A percentile compares a stretch with the other conserved stretches of the same genome.
Conservation (phyloP, 768 basidiomycete genomes). For the Pleurotus tuber-regium region DNA sequence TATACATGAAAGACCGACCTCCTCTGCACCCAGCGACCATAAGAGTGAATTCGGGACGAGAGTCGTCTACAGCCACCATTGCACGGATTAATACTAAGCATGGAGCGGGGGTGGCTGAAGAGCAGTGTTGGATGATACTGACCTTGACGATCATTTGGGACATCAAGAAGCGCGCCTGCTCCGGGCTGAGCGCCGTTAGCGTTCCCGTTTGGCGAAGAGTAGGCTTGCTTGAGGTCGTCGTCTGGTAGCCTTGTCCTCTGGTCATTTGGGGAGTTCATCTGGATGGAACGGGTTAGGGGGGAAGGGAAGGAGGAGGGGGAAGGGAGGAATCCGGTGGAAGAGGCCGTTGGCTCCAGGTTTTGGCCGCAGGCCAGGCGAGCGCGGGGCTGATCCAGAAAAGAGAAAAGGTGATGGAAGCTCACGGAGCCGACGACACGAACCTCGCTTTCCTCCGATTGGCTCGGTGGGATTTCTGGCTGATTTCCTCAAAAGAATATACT, state of each 20-base stretch:
- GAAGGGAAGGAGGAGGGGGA: constrained; percentile 21
- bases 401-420: constrained; percentile 27
- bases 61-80: background rate
- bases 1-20: constrained; percentile 36
- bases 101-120: too few species aligned
- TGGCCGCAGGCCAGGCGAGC: constrained; percentile 61
- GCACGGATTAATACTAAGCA: too few species aligned
- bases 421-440: constrained; percentile 35
- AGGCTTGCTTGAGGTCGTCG: background rate
- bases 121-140: background rate
- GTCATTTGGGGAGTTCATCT: constrained; percentile 24
- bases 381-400: constrained; percentile 52
- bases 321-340: constrained; percentile 17
- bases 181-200: constrained; percentile 4
- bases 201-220: background rate
- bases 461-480: constrained; percentile 5
- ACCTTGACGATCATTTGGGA: constrained; percentile 8
- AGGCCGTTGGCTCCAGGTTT: constrained; percentile 29
- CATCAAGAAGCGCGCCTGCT: constrained; percentile 1
- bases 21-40: constrained; percentile 82
- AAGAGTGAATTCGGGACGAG: constrained; percentile 40
- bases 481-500: background rate
- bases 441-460: constrained; percentile 11
- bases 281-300: constrained; percentile 17
- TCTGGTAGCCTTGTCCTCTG: constrained; percentile 33